These are phyloP conservation scores for Ganoderma multipileum DNA, from an alignment of 1,284 basidiomycete genomes.

Conservation along the genomic window DNA sequence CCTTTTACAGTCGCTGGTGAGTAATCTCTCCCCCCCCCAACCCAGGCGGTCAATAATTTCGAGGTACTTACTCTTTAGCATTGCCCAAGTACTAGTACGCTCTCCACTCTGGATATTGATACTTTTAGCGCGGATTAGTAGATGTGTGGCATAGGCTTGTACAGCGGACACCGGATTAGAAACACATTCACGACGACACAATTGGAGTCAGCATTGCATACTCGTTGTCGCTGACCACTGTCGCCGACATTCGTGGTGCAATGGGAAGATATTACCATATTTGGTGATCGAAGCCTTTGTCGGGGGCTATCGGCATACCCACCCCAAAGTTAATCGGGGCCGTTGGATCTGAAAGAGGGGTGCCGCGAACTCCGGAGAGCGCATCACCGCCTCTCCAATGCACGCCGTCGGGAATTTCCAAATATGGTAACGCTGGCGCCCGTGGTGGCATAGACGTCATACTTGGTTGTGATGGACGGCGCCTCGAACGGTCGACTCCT, in stretches of 20 bases:
- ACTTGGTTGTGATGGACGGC: not conserved
- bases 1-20: no score
- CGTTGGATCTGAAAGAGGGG: not conserved
- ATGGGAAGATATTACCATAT: not conserved
- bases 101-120: no score
- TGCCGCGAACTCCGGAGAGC: not conserved
- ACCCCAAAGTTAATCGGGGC: not conserved
- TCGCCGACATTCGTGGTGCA: not conserved
- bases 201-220: no score
- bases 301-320: not conserved
- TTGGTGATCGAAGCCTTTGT: not conserved
- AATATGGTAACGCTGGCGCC: not conserved
- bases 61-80: no score
- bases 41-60: no score
- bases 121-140: no score
- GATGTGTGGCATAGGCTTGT: no score
- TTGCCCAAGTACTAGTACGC: no score
- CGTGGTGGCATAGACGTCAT: constrained; percentile 1
- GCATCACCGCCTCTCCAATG: not conserved
- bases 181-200: no score
- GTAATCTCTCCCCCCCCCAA: no score
- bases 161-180: no score
- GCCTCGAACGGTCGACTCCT: not conserved
- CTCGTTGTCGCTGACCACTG: no score
- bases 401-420: not conserved